Evolutionary conservation across 163 green algal species (phyloP).

Genomic region (Prototheca wickerhamii): DNA sequence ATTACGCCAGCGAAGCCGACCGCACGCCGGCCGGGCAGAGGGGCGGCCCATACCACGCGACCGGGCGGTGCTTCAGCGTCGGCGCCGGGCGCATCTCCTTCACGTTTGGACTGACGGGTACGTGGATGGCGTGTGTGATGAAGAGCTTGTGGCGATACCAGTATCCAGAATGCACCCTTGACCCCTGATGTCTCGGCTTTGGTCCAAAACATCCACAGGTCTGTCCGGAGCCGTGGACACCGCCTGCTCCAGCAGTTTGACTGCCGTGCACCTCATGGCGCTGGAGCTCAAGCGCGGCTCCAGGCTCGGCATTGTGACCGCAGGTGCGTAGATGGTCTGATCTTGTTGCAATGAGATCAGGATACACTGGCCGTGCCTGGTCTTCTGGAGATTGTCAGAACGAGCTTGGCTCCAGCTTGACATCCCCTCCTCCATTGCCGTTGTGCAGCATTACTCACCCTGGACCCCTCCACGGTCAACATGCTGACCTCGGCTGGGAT

Average conservation of each 20-base stretch:
- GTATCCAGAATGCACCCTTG: not conserved
- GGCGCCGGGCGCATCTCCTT: conserved; percentile 43
- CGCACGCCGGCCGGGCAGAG: conserved; percentile 2
- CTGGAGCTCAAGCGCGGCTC: conserved; percentile 10
- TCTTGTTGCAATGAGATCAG: too few relatives aligned
- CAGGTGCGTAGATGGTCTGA: not conserved
- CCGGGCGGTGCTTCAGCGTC: conserved; percentile 44
- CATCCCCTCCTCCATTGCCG: conserved; percentile 17
- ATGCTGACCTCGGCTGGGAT: conserved; percentile 47
- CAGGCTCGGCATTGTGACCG: conserved; percentile 4
- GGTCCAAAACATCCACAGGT: conserved; percentile 37
- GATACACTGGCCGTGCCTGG: too few relatives aligned
- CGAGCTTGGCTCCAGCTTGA: not conserved
- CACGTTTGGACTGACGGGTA: conserved; percentile 34
- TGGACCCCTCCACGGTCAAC: conserved; percentile 19
- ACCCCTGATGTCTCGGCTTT: not conserved
- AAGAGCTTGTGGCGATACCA: not conserved
- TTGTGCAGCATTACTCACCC: conserved; percentile 23
- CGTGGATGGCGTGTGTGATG: not conserved
- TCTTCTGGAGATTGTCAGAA: too few relatives aligned
- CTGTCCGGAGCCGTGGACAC: conserved; percentile 71
- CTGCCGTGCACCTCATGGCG: conserved; percentile 50
- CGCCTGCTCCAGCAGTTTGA: conserved; percentile 65
- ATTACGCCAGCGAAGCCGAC: conserved; percentile 26
- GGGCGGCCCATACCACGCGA: conserved; percentile 38